These are phyloP conservation scores for Fusarium mangiferae DNA, from an alignment of 2,329 filamentous ascomycete species.

Conservation along the genomic window DNA sequence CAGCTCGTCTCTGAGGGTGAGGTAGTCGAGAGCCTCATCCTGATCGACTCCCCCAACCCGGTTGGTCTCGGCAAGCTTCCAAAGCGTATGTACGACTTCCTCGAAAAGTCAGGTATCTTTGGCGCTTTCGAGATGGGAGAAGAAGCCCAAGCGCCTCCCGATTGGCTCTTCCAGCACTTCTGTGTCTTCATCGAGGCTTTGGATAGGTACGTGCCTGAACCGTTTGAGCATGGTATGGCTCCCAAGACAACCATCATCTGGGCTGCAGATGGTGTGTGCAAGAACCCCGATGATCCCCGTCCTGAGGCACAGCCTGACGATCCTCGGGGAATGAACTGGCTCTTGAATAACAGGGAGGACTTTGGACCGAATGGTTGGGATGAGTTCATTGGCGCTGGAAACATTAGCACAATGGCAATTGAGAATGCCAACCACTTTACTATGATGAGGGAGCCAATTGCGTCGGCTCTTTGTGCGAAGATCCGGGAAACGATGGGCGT, in stretches of 20 bases:
- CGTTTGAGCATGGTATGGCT: background rate
- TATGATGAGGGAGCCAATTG: background rate
- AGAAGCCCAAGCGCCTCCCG: background rate
- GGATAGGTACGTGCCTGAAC: background rate
- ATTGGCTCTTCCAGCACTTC: slow-evolving; percentile 1
- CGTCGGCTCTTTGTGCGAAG: background rate
- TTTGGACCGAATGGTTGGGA: background rate
- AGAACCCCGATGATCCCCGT: background rate
- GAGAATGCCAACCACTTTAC: background rate
- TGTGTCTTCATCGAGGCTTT: background rate
- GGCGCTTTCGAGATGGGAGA: background rate
- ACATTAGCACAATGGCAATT: background rate
- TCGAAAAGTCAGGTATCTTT: background rate
- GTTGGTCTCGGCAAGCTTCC: background rate
- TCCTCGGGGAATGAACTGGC: background rate
- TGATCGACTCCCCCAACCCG: background rate
- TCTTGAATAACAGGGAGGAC: background rate
- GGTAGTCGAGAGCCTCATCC: background rate
- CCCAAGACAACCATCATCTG: background rate
- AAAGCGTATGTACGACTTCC: slow-evolving; percentile 3
- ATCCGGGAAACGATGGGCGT: background rate
- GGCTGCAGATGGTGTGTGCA: background rate
- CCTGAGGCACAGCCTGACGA: background rate
- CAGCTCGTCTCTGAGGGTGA: background rate
- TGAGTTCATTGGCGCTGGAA: background rate